Conservation (phyloP, 371 early-diverging fungal species). For the Parasitella parasitica region DNA sequence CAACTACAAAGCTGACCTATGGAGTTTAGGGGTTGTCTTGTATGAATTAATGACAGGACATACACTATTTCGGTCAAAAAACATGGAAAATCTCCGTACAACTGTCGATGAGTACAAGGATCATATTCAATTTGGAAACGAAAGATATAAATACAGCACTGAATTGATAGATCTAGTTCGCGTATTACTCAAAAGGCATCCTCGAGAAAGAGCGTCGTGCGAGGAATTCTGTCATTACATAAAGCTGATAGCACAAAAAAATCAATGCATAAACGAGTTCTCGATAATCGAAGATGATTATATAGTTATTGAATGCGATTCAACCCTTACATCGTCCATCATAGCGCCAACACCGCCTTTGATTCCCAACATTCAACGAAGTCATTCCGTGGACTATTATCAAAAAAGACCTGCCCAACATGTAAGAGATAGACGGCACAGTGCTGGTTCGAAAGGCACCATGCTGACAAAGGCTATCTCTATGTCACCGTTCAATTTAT, state of each 20-base stretch:
- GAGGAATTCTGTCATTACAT: conserved; percentile 88
- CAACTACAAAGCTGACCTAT: conserved; percentile 91
- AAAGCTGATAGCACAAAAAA: conserved; percentile 2
- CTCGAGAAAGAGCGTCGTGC: conserved; percentile 83
- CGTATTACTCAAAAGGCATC: conserved; percentile 76
- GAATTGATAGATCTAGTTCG: conserved; percentile 78
- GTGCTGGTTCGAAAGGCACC: conserved; percentile 40
- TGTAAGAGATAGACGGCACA: conserved; percentile 28
- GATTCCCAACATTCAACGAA: background rate
- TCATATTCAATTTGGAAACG: conserved; percentile 69
- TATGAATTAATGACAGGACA: conserved; percentile 89
- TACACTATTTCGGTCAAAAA: conserved; percentile 87
- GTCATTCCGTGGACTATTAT: background rate
- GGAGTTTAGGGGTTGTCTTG: conserved; percentile 93
- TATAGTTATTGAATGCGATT: background rate
- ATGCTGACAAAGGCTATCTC: conserved; percentile 58
- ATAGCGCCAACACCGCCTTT: background rate
- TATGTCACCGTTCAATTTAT: conserved; percentile 50
- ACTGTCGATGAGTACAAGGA: conserved; percentile 80
- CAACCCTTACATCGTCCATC: background rate
- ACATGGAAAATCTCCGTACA: conserved; percentile 83
- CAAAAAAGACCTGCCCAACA: background rate
- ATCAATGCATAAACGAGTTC: background rate
- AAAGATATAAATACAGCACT: background rate
- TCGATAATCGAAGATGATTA: conserved; percentile 1